These are phyloP conservation scores for Mallotus nudiflorus DNA, from an alignment of 345 rosid species.

Conservation along the genomic window DNA sequence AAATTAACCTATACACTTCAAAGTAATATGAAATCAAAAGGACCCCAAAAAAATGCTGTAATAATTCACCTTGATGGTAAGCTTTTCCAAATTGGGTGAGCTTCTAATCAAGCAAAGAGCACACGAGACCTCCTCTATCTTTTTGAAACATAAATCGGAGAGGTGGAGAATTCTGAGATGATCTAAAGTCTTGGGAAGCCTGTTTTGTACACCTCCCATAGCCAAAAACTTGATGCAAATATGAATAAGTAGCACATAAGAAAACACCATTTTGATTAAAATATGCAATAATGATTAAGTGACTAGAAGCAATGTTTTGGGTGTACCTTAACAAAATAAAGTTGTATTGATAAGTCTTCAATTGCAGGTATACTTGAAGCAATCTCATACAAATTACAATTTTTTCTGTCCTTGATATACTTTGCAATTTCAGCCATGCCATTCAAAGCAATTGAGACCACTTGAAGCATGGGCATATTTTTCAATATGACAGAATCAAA, in stretches of 20 bases:
- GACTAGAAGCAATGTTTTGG: too few relatives aligned
- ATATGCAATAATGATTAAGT: too few relatives aligned
- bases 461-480: slow-evolving; percentile 8
- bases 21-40: too few relatives aligned
- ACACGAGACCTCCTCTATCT: slow-evolving; percentile 13
- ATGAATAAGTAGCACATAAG: not conserved
- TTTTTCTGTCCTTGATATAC: slow-evolving; percentile 6
- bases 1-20: not conserved
- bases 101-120: slow-evolving; percentile 24
- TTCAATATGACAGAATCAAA: slow-evolving; percentile 14
- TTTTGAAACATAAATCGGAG: slow-evolving; percentile 3
- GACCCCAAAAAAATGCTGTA: too few relatives aligned
- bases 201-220: slow-evolving; percentile 4
- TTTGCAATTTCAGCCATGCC: slow-evolving; percentile 6
- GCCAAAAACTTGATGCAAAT: slow-evolving; percentile 7
- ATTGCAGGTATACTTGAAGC: slow-evolving; percentile 2
- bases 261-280: not conserved
- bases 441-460: not conserved
- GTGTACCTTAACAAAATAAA: slow-evolving; percentile 6
- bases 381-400: slow-evolving; percentile 6
- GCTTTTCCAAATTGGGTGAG: slow-evolving; percentile 21
- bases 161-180: not conserved
- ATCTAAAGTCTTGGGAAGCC: slow-evolving; percentile 9
- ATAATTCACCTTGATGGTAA: slow-evolving; percentile 9
- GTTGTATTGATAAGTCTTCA: not conserved